A percentile compares a stretch with the other conserved stretches of the same genome.
phyloP scores from a whole-genome alignment of 805 yeast genomes.

The Saturnispora besseyi region DNA sequence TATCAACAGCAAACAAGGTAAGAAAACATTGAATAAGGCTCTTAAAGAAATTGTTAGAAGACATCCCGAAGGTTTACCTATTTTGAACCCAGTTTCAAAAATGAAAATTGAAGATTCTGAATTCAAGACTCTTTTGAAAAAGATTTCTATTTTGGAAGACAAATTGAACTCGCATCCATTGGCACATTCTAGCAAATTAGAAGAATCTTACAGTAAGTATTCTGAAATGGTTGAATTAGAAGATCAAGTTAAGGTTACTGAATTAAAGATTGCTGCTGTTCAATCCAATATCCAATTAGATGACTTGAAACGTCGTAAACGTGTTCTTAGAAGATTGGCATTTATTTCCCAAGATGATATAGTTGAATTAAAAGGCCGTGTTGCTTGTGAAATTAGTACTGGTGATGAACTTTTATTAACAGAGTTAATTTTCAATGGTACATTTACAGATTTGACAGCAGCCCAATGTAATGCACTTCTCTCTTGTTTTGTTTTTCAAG shows the following conservation, averaged over 20 bases:
- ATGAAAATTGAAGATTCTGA: constrained; percentile 77
- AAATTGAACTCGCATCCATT: constrained; percentile 65
- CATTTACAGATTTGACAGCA: constrained; percentile 76
- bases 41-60: constrained; percentile 72
- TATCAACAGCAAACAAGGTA: constrained; percentile 48
- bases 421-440: constrained; percentile 91
- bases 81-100: constrained; percentile 80
- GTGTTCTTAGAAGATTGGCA: constrained; percentile 86
- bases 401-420: constrained; percentile 84
- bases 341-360: constrained; percentile 82
- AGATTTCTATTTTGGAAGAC: constrained; percentile 74
- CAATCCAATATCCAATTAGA: constrained; percentile 90
- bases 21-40: constrained; percentile 58
- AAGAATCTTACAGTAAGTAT: constrained; percentile 57
- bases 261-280: constrained; percentile 66
- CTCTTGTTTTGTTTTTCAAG: constrained; percentile 96
- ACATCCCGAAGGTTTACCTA: constrained; percentile 87
- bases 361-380: constrained; percentile 88
- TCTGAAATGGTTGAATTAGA: constrained; percentile 54
- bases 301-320: constrained; percentile 84
- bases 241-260: constrained; percentile 47
- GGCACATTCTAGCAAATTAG: constrained; percentile 49
- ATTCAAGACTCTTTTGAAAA: constrained; percentile 60
- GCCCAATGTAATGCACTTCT: constrained; percentile 88
- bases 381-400: constrained; percentile 87